These are phyloP conservation scores for Luzula sylvatica DNA, from an alignment of 176 grass and related monocot species.

Conservation along the genomic window DNA sequence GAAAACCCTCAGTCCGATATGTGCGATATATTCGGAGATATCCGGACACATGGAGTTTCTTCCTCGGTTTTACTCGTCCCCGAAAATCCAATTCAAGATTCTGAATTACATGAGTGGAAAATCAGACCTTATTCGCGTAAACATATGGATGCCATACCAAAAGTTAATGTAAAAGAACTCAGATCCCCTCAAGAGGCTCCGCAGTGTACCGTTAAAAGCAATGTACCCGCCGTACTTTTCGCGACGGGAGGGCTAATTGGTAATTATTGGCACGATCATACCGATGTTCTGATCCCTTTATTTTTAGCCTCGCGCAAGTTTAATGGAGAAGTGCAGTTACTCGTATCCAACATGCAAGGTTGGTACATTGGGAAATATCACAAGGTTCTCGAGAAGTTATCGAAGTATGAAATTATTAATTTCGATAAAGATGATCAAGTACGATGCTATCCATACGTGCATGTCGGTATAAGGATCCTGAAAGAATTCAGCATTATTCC, in stretches of 20 bases:
- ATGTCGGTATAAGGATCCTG: conserved; percentile 53
- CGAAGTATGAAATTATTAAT: conserved; percentile 41
- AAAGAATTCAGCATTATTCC: conserved; percentile 93
- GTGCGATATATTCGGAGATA: conserved; percentile 39
- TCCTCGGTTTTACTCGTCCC: conserved; percentile 37
- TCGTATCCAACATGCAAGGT: conserved; percentile 43
- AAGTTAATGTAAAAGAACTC: conserved; percentile 45
- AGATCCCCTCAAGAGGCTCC: conserved; percentile 15
- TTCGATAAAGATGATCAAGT: conserved; percentile 48
- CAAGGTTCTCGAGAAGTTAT: conserved; percentile 23
- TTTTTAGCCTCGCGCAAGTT: conserved; percentile 43
- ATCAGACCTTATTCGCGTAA: conserved; percentile 53
- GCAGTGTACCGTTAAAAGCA: conserved; percentile 24
- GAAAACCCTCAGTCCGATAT: conserved; percentile 39
- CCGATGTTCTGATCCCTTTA: conserved; percentile 63
- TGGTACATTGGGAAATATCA: conserved; percentile 66
- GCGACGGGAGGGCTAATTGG: conserved; percentile 67
- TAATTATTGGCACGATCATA: conserved; percentile 93
- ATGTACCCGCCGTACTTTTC: conserved; percentile 50
- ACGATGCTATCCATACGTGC: conserved; percentile 49
- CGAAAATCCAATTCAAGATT: conserved; percentile 25
- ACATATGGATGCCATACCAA: conserved; percentile 33
- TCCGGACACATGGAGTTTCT: conserved; percentile 38
- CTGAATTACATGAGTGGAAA: conserved; percentile 48
- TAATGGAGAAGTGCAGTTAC: conserved; percentile 53